These are phyloP conservation scores for Saccharomyces hybrid DNA, from an alignment of 1,139 yeast genomes.

Conservation along the genomic window DNA sequence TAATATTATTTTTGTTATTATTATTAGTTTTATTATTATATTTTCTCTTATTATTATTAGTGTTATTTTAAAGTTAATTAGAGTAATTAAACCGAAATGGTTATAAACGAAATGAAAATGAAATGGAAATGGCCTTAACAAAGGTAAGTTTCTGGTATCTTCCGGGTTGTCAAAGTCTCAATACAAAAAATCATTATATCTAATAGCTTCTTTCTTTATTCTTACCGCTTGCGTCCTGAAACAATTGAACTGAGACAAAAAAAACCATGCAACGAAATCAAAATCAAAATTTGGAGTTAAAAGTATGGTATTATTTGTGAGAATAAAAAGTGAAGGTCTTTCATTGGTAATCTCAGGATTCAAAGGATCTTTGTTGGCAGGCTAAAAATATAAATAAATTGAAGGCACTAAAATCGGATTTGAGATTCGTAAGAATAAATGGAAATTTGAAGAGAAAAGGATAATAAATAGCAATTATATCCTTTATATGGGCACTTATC, in stretches of 20 bases:
- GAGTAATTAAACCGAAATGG: not conserved
- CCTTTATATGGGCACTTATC: not conserved
- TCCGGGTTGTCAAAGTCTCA: not conserved
- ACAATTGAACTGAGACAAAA: not conserved
- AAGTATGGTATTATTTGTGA: not conserved
- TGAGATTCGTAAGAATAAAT: not conserved
- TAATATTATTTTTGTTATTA: constrained; percentile 48
- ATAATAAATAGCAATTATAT: constrained; percentile 1
- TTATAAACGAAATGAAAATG: not conserved
- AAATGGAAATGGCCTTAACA: not conserved
- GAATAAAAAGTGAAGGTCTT: not conserved
- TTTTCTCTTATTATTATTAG: constrained; percentile 49
- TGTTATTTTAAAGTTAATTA: constrained; percentile 1
- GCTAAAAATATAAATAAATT: not conserved
- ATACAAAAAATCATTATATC: not conserved
- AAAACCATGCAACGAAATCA: not conserved
- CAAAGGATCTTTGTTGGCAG: not conserved
- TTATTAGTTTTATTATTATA: constrained; percentile 76
- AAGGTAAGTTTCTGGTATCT: not conserved
- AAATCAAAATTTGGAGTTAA: not conserved
- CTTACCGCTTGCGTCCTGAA: not conserved
- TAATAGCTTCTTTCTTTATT: not conserved
- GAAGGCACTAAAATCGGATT: not conserved
- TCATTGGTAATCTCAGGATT: not conserved
- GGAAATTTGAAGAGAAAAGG: constrained; percentile 3